A percentile compares a stretch with the other conserved stretches of the same genome.
Evolutionary conservation across 2,329 filamentous ascomycete genomes (phyloP).

Genomic region (Lecanosticta acicola): DNA sequence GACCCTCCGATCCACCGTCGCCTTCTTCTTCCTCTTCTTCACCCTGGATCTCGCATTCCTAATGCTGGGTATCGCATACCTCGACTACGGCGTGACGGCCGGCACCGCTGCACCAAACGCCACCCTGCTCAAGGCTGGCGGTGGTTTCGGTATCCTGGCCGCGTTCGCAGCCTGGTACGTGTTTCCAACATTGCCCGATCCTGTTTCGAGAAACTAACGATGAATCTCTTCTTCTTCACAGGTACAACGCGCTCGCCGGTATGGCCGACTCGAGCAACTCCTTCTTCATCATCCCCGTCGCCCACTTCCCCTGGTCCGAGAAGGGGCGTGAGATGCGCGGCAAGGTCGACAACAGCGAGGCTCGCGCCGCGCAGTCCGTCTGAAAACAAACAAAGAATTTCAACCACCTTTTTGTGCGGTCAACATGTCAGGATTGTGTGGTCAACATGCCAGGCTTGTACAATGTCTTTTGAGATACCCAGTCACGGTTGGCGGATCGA

Average conservation of each 20-base stretch:
- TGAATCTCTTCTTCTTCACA: too few species aligned
- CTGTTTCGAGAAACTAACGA: not conserved
- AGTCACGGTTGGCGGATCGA: not conserved
- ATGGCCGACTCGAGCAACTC: conserved; percentile 54
- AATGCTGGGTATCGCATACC: conserved; percentile 51
- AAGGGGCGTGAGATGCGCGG: conserved; percentile 58
- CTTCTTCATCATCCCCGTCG: conserved; percentile 83
- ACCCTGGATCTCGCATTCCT: conserved; percentile 56
- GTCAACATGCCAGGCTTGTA: not conserved
- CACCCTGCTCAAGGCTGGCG: conserved; percentile 47
- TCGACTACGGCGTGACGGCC: conserved; percentile 35
- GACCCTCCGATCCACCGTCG: conserved; percentile 52
- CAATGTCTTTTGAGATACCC: not conserved
- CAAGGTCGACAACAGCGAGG: conserved; percentile 41
- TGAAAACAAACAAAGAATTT: too few species aligned
- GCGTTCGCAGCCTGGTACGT: conserved; percentile 48
- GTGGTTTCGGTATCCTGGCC: conserved; percentile 49
- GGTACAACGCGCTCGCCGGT: conserved; percentile 51
- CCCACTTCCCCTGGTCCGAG: conserved; percentile 91
- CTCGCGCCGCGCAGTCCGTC: conserved; percentile 27
- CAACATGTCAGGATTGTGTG: not conserved
- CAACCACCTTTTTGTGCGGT: too few species aligned
- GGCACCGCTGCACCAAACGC: conserved; percentile 36
- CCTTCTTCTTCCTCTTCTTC: conserved; percentile 54
- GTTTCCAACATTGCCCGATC: not conserved